Conservation (phyloP, 495 filamentous ascomycete species). For the Pyronema omphalodes region DNA sequence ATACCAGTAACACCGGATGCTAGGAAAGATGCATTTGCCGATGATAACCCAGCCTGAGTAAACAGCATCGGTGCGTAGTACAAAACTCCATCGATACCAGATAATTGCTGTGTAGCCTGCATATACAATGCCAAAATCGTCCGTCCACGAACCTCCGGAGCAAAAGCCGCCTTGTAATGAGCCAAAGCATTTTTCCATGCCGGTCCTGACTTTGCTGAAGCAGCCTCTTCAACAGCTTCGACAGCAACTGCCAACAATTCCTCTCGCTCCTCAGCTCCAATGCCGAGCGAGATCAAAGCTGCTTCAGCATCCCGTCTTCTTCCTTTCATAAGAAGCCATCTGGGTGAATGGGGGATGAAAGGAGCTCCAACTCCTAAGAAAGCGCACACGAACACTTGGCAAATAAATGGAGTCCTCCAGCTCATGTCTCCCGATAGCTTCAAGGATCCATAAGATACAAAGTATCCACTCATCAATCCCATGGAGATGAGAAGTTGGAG, state of each 20-base stretch:
- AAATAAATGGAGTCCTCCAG: constrained; percentile 38
- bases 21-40: constrained; percentile 30
- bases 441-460: constrained; percentile 42
- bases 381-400: constrained; percentile 24
- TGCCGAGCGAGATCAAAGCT: constrained; percentile 31
- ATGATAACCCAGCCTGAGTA: constrained; percentile 31
- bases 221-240: too few relatives aligned
- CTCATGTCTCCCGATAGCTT: constrained; percentile 33
- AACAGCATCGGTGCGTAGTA: constrained; percentile 39
- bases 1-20: constrained; percentile 36
- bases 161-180: background rate
- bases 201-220: constrained; percentile 7
- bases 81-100: constrained; percentile 34
- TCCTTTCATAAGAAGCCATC: constrained; percentile 28
- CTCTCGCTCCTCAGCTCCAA: constrained; percentile 33
- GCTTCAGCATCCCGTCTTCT: constrained; percentile 23
- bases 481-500: constrained; percentile 37
- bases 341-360: constrained; percentile 27
- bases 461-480: constrained; percentile 38
- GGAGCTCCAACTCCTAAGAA: constrained; percentile 28
- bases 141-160: constrained; percentile 22
- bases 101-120: constrained; percentile 33
- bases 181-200: too few relatives aligned
- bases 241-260: constrained; percentile 21
- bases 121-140: constrained; percentile 33